phyloP scores from a whole-genome alignment of 192 early-diverging fungal species.

The Coemansia sp. region DNA sequence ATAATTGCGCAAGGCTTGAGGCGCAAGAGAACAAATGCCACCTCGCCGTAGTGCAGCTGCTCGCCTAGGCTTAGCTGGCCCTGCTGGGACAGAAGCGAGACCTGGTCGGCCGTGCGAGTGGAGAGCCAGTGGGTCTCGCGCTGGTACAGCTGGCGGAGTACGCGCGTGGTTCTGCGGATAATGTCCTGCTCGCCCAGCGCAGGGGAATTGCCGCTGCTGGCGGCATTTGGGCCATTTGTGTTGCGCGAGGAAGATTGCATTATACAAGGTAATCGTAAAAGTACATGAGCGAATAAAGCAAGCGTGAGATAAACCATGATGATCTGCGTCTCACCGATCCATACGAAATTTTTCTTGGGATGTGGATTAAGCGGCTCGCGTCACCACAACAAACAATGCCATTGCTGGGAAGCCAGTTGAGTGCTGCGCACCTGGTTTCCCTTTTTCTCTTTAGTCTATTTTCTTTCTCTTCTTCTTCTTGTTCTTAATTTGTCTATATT shows the following conservation, averaged over 20 bases:
- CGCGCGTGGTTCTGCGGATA: slow-evolving; percentile 40
- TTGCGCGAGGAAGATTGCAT: background rate
- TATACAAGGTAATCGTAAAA: background rate
- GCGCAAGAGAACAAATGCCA: slow-evolving; percentile 40
- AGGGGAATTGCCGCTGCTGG: background rate
- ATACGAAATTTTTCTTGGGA: too few relatives aligned
- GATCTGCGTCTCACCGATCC: too few relatives aligned
- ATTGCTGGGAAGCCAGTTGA: too few relatives aligned
- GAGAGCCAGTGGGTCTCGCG: slow-evolving; percentile 43
- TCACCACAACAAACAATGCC: too few relatives aligned
- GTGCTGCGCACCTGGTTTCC: too few relatives aligned
- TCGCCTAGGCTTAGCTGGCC: slow-evolving; percentile 35
- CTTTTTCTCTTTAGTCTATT: too few relatives aligned
- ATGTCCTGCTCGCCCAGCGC: slow-evolving; percentile 17
- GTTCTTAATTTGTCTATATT: background rate
- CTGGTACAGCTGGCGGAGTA: slow-evolving; percentile 40
- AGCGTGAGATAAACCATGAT: too few relatives aligned
- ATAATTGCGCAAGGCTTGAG: slow-evolving; percentile 50
- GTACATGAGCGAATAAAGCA: background rate
- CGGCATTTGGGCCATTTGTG: background rate
- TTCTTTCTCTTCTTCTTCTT: background rate
- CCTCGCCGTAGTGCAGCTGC: slow-evolving; percentile 50
- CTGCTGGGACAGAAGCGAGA: slow-evolving; percentile 31
- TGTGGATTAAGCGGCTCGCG: too few relatives aligned
- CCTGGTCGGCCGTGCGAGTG: slow-evolving; percentile 26